These are phyloP conservation scores for Verticillium nonalfalfae DNA, from an alignment of 2,329 filamentous ascomycete species.

Conservation along the genomic window DNA sequence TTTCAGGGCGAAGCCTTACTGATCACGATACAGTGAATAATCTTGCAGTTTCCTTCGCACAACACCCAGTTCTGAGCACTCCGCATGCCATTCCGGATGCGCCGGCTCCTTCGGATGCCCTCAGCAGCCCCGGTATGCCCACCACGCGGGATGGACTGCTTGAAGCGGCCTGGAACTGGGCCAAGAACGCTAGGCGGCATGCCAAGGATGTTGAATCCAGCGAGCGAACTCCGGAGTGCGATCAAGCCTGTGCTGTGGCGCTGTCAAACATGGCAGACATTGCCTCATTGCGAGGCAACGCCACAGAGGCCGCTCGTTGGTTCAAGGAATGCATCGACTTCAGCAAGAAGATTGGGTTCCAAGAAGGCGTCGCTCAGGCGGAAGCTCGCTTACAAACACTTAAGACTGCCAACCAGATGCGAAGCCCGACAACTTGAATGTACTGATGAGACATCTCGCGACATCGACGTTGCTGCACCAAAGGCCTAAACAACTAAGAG, in stretches of 20 bases:
- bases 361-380: constrained; percentile 45
- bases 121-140: constrained; percentile 18
- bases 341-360: constrained; percentile 46
- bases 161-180: constrained; percentile 70
- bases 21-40: constrained; percentile 62
- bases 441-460: neutral
- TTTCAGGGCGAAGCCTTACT: neutral
- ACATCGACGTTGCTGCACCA: neutral
- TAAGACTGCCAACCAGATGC: neutral
- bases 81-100: constrained; percentile 6
- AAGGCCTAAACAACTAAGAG: neutral
- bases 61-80: constrained; percentile 44
- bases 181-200: constrained; percentile 65
- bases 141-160: constrained; percentile 55
- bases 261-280: constrained; percentile 86
- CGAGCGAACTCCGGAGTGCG: constrained; percentile 70
- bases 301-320: constrained; percentile 56
- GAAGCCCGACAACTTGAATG: neutral
- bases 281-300: constrained; percentile 65
- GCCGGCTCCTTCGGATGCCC: constrained; percentile 4
- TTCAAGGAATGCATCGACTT: constrained; percentile 65
- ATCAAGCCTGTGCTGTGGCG: constrained; percentile 74
- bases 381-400: constrained; percentile 36
- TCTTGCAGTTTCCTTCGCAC: constrained; percentile 65
- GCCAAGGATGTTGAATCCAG: constrained; percentile 59